phyloP scores from a whole-genome alignment of 2,329 filamentous ascomycete genomes.

The Acarospora socialis region DNA sequence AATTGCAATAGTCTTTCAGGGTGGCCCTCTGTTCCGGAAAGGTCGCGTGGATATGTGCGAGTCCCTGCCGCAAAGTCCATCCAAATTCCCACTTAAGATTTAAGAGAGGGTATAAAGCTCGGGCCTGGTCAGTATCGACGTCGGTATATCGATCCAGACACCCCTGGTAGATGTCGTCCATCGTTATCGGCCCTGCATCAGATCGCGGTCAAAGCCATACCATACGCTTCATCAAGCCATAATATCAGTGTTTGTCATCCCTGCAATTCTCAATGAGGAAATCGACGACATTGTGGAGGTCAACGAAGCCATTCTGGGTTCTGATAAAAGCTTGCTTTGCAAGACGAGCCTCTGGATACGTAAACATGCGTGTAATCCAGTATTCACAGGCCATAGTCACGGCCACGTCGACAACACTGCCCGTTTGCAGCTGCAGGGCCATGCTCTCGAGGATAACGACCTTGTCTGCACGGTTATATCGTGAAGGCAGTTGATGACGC shows the following conservation, averaged over 20 bases:
- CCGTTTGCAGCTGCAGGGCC: constrained; percentile 1
- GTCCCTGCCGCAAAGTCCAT: constrained; percentile 5
- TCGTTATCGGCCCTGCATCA: not conserved
- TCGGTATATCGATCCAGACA: constrained; percentile 2
- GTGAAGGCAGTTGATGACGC: constrained; percentile 3
- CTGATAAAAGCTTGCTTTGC: constrained; percentile 2
- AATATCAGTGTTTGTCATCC: constrained; percentile 6
- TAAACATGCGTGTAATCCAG: constrained; percentile 5
- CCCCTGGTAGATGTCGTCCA: constrained; percentile 2
- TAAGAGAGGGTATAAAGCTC: constrained; percentile 3
- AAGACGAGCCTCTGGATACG: constrained; percentile 2
- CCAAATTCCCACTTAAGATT: constrained; percentile 3
- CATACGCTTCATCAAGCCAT: not conserved
- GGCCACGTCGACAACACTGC: constrained; percentile 4
- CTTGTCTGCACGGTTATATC: constrained; percentile 5
- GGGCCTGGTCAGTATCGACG: constrained; percentile 5
- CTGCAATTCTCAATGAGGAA: not conserved
- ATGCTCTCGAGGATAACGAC: constrained; percentile 4
- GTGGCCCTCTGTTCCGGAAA: constrained; percentile 1
- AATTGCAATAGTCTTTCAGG: too few relatives aligned
- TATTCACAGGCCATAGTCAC: constrained; percentile 1
- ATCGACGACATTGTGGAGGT: constrained; percentile 5
- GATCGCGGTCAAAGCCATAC: not conserved
- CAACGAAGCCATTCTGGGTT: constrained; percentile 5
- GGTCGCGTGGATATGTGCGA: not conserved